phyloP scores from a whole-genome alignment of 169 alveolate species.

The Cryptosporidium canis region DNA sequence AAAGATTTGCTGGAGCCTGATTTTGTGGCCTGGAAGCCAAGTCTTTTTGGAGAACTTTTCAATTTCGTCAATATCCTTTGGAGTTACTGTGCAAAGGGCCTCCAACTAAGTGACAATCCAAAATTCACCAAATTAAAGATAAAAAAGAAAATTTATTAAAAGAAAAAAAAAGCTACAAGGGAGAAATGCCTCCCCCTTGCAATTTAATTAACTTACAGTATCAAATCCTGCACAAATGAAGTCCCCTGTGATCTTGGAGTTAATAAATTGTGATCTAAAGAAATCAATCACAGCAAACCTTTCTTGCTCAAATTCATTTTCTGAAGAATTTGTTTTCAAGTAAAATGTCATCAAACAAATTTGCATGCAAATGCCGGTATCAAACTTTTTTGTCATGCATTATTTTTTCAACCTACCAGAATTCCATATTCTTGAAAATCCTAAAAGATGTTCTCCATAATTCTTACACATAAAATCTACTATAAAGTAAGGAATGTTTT shows the following conservation, averaged over 20 bases:
- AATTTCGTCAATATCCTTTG: slow-evolving; percentile 34
- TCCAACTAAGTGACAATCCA: neutral
- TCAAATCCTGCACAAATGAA: slow-evolving; percentile 60
- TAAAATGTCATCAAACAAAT: neutral
- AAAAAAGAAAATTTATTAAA: neutral
- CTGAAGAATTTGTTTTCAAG: neutral
- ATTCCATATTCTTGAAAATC: slow-evolving; percentile 67
- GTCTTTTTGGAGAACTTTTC: slow-evolving; percentile 45
- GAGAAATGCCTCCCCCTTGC: neutral
- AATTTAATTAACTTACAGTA: slow-evolving; percentile 24
- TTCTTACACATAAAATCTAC: slow-evolving; percentile 69
- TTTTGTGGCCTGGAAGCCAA: slow-evolving; percentile 72
- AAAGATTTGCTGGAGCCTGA: slow-evolving; percentile 63
- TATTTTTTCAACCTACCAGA: slow-evolving; percentile 2
- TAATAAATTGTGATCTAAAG: slow-evolving; percentile 66
- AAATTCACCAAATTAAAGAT: neutral
- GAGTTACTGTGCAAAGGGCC: slow-evolving; percentile 62
- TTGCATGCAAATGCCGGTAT: slow-evolving; percentile 7
- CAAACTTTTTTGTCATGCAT: neutral
- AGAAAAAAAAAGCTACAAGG: neutral
- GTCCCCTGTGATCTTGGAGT: slow-evolving; percentile 42
- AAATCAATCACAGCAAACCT: slow-evolving; percentile 69
- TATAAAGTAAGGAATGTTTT: slow-evolving; percentile 68
- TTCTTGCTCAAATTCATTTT: slow-evolving; percentile 68
- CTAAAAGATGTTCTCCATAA: slow-evolving; percentile 60